Percentiles rank a stretch among this genome's conserved stretches.
phyloP scores from a whole-genome alignment of 129 eudicot species.

The Smallanthus sonchifolius region DNA sequence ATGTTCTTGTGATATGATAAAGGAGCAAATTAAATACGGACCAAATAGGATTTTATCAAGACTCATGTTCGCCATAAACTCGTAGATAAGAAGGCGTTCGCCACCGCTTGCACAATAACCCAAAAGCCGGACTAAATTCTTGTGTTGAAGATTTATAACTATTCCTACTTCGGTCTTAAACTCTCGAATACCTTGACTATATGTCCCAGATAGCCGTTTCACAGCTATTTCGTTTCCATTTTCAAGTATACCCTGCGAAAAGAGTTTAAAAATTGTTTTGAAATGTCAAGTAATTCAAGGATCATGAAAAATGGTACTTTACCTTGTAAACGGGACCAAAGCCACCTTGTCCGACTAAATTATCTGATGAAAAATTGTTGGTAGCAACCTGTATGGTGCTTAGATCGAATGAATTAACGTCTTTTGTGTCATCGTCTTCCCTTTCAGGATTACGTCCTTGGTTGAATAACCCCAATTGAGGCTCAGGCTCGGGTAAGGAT shows the following conservation, averaged over 20 bases:
- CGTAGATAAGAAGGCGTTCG: constrained; percentile 48
- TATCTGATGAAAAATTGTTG: constrained; percentile 26
- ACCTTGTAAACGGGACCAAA: constrained; percentile 55
- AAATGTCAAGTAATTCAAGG: too few relatives aligned
- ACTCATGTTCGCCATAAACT: constrained; percentile 44
- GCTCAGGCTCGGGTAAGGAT: neutral
- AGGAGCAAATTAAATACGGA: neutral
- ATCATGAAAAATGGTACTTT: too few relatives aligned
- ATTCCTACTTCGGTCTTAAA: constrained; percentile 45
- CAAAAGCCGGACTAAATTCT: constrained; percentile 35
- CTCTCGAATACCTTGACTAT: constrained; percentile 47
- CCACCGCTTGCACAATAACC: constrained; percentile 37
- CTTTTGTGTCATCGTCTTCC: constrained; percentile 23
- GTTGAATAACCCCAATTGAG: neutral
- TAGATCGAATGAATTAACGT: constrained; percentile 18
- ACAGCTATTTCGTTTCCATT: constrained; percentile 28
- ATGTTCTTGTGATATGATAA: too few relatives aligned
- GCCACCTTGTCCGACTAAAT: constrained; percentile 50
- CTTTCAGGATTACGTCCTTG: neutral
- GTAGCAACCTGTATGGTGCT: constrained; percentile 29
- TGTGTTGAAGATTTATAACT: constrained; percentile 44
- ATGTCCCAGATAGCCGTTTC: constrained; percentile 38
- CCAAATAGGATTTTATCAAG: constrained; percentile 43
- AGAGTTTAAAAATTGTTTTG: too few relatives aligned
- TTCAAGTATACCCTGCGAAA: constrained; percentile 15